Percentiles rank a stretch among this genome's conserved stretches.
phyloP scores from a whole-genome alignment of 805 yeast species.

The Sugiyamaella floridensis region DNA sequence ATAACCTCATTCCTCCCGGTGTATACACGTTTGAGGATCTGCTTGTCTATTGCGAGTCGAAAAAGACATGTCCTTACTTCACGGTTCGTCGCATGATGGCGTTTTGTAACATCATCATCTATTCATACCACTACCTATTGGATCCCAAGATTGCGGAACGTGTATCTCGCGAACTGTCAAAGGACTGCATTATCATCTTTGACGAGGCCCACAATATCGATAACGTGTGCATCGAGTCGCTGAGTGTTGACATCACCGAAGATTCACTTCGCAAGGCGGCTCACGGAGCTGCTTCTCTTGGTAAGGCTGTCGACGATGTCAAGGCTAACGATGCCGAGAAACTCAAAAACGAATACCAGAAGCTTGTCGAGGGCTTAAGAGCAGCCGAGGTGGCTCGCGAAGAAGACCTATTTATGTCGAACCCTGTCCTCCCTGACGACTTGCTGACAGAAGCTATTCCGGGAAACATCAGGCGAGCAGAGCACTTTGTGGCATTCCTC shows the following conservation, averaged over 20 bases:
- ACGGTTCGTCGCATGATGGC: conserved; percentile 97
- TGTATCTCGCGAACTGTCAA: conserved; percentile 84
- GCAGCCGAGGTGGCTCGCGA: conserved; percentile 63
- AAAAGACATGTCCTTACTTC: conserved; percentile 90
- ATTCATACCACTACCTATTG: conserved; percentile 89
- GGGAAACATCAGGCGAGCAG: conserved; percentile 94
- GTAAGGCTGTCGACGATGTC: conserved; percentile 78
- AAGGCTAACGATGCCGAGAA: conserved; percentile 75
- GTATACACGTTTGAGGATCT: conserved; percentile 90
- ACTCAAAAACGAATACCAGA: conserved; percentile 84
- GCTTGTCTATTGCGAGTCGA: conserved; percentile 65
- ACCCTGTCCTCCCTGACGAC: conserved; percentile 83
- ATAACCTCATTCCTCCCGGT: conserved; percentile 82
- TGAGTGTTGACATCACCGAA: conserved; percentile 86
- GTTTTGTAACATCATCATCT: conserved; percentile 81
- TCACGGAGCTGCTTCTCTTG: conserved; percentile 73
- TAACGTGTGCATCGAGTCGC: conserved; percentile 94
- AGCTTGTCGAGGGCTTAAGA: conserved; percentile 80
- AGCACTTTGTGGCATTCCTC: conserved; percentile 89
- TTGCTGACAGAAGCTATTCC: conserved; percentile 89
- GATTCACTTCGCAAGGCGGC: conserved; percentile 82
- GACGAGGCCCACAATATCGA: conserved; percentile 99
- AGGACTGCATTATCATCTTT: conserved; percentile 88
- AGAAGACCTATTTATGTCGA: conserved; percentile 69
- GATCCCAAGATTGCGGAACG: conserved; percentile 97